Conservation (phyloP, 1,284 basidiomycete species). For the Trametes versicolor region DNA sequence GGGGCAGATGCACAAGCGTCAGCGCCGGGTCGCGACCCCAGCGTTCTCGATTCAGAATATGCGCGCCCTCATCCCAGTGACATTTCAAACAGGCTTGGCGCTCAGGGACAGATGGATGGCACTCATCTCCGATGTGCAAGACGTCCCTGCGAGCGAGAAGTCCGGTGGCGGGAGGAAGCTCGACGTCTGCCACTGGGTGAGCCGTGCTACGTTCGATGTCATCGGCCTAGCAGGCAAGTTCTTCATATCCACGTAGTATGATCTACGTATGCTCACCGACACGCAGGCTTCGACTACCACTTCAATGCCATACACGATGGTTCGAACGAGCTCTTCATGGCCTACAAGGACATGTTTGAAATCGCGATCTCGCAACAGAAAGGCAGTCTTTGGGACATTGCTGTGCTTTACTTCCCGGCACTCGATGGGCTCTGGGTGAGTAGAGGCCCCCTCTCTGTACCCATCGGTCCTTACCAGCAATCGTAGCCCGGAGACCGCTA, state of each 20-base stretch:
- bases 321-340: slow-evolving; percentile 76
- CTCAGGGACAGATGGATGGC: slow-evolving; percentile 68
- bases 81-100: slow-evolving; percentile 72
- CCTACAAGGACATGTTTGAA: slow-evolving; percentile 87
- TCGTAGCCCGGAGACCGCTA: slow-evolving; percentile 26
- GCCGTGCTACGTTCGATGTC: slow-evolving; percentile 82
- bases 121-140: slow-evolving; percentile 47
- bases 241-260: not conserved
- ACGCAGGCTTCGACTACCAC: slow-evolving; percentile 77
- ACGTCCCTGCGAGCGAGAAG: slow-evolving; percentile 28
- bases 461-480: not conserved
- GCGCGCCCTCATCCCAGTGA: slow-evolving; percentile 72
- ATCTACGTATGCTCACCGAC: not conserved
- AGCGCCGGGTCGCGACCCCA: slow-evolving; percentile 77
- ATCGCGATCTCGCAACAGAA: slow-evolving; percentile 65
- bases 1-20: slow-evolving; percentile 76
- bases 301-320: slow-evolving; percentile 83
- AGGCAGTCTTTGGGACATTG: slow-evolving; percentile 53
- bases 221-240: slow-evolving; percentile 76
- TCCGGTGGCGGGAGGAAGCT: slow-evolving; percentile 48
- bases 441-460: slow-evolving; percentile 19
- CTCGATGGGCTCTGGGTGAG: slow-evolving; percentile 67
- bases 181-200: slow-evolving; percentile 79
- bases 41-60: slow-evolving; percentile 83
- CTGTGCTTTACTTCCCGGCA: slow-evolving; percentile 71